phyloP scores from a whole-genome alignment of 2,329 filamentous ascomycete genomes.

The Anisogramma anomala region DNA sequence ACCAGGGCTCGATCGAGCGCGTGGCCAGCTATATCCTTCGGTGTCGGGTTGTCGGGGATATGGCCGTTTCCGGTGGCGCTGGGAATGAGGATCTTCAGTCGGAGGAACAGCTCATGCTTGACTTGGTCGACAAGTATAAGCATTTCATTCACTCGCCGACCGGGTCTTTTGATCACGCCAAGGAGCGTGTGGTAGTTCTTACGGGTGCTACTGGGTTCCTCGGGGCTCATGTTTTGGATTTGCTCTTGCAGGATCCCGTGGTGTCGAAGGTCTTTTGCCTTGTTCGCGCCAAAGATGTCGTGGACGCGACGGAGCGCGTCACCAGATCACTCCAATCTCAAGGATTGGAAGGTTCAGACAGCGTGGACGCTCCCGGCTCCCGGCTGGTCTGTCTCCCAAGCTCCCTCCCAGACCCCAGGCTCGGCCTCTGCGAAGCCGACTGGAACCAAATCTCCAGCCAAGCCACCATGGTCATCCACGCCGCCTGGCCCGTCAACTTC shows the following conservation, averaged over 20 bases:
- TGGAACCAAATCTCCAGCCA: conserved; percentile 31
- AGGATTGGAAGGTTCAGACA: conserved; percentile 2
- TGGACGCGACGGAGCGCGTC: conserved; percentile 33
- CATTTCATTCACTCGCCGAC: conserved; percentile 11
- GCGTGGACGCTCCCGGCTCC: conserved; percentile 17
- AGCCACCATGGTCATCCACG: conserved; percentile 37
- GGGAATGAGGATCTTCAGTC: not conserved
- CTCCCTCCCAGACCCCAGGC: conserved; percentile 31
- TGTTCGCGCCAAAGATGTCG: conserved; percentile 33
- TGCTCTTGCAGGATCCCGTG: conserved; percentile 26
- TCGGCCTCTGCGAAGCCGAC: conserved; percentile 34
- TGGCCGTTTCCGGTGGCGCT: not conserved
- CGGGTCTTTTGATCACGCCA: not conserved
- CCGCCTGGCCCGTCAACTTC: conserved; percentile 45
- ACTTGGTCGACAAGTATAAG: conserved; percentile 21
- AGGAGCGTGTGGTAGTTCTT: conserved; percentile 16
- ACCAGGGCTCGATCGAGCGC: conserved; percentile 39
- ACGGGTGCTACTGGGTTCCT: conserved; percentile 24
- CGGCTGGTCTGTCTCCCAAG: conserved; percentile 37
- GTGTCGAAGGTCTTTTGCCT: conserved; percentile 43
- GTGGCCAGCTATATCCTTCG: conserved; percentile 19
- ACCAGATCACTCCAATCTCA: conserved; percentile 15
- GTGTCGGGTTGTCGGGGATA: conserved; percentile 2
- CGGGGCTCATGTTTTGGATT: conserved; percentile 37
- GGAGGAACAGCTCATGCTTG: conserved; percentile 18